These are phyloP conservation scores for Neurospora sp. DNA, from an alignment of 2,329 filamentous ascomycete species.

Conservation along the genomic window DNA sequence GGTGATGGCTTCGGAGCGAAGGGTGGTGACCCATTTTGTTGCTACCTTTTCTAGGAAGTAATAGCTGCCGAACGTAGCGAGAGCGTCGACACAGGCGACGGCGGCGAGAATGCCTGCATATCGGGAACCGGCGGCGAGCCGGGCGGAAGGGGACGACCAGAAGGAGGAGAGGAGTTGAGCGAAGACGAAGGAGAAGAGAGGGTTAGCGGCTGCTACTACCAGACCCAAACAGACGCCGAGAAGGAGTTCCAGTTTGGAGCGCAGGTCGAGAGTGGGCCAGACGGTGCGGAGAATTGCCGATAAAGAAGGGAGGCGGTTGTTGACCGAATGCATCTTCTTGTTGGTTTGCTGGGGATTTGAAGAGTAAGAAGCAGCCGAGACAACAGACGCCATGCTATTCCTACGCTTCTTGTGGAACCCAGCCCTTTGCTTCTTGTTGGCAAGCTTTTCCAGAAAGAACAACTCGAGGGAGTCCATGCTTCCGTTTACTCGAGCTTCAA, in stretches of 20 bases:
- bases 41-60: constrained; percentile 63
- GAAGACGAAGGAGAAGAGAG: constrained; percentile 48
- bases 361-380: background rate
- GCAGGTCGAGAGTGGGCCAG: constrained; percentile 51
- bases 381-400: background rate
- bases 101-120: constrained; percentile 64
- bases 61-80: constrained; percentile 54
- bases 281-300: constrained; percentile 55
- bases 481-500: background rate
- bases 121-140: constrained; percentile 37
- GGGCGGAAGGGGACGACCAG: constrained; percentile 49
- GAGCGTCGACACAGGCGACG: constrained; percentile 56
- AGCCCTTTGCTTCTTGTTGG: constrained; percentile 5
- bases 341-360: background rate
- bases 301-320: constrained; percentile 25
- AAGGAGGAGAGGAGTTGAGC: constrained; percentile 54
- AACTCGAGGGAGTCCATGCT: constrained; percentile 13
- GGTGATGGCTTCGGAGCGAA: constrained; percentile 58
- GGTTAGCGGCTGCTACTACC: constrained; percentile 47
- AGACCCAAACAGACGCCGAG: constrained; percentile 52
- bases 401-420: background rate
- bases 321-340: background rate
- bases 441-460: constrained; percentile 16
- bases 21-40: constrained; percentile 65
- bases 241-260: constrained; percentile 44